Conservation (phyloP, 495 filamentous ascomycete species). For the Cryomyces minteri region DNA sequence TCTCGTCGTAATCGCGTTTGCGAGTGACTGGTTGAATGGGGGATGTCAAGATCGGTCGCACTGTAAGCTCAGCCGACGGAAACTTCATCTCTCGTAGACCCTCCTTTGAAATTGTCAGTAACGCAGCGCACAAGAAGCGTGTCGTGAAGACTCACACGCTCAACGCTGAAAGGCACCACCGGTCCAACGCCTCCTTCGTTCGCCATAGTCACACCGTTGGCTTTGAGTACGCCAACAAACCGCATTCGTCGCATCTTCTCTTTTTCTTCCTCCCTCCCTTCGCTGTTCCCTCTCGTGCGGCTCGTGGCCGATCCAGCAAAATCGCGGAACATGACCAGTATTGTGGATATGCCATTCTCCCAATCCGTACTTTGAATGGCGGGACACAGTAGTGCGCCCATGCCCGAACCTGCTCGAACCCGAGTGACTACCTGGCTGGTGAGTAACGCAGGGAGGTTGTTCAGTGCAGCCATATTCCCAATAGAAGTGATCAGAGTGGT, state of each 20-base stretch:
- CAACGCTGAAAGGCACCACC: slow-evolving; percentile 14
- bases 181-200: slow-evolving; percentile 12
- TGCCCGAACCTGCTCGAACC: slow-evolving; percentile 33
- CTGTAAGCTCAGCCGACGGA: background rate
- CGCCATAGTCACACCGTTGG: slow-evolving; percentile 11
- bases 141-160: slow-evolving; percentile 7
- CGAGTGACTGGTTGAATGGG: background rate
- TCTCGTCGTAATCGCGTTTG: slow-evolving; percentile 10
- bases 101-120: slow-evolving; percentile 5
- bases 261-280: slow-evolving; percentile 3
- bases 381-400: slow-evolving; percentile 46
- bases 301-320: slow-evolving; percentile 16
- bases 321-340: slow-evolving; percentile 56
- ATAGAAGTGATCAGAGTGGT: slow-evolving; percentile 37
- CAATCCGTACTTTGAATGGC: slow-evolving; percentile 46
- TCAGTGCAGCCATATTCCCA: slow-evolving; percentile 47
- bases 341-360: slow-evolving; percentile 47
- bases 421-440: slow-evolving; percentile 56
- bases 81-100: background rate
- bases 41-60: background rate
- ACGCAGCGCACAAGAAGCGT: background rate
- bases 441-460: slow-evolving; percentile 46
- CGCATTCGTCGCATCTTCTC: slow-evolving; percentile 13
- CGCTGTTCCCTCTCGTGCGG: background rate
- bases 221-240: slow-evolving; percentile 17